These are phyloP conservation scores for Fusarium citri DNA, from an alignment of 2,329 filamentous ascomycete genomes.

Conservation along the genomic window DNA sequence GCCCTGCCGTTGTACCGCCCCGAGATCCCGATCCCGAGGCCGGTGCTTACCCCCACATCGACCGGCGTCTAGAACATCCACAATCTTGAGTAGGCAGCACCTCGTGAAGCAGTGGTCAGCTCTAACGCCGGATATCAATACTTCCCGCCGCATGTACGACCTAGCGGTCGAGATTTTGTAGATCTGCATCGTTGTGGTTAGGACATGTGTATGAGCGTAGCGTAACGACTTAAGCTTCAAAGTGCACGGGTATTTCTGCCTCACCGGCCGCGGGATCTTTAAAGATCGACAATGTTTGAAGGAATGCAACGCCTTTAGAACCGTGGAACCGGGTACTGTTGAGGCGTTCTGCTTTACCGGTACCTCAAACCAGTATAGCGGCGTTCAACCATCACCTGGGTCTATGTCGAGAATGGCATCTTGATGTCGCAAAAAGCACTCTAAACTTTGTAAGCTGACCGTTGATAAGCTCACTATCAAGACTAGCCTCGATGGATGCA, in stretches of 20 bases:
- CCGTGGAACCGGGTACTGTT: neutral
- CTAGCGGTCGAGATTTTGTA: neutral
- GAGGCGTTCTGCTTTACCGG: constrained; percentile 7
- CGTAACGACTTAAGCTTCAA: neutral
- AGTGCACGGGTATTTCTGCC: neutral
- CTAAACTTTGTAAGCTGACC: neutral
- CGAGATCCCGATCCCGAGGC: constrained; percentile 3
- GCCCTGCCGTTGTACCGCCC: constrained; percentile 31
- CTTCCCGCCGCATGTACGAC: neutral
- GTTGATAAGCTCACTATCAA: neutral
- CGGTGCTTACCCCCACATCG: constrained; percentile 4
- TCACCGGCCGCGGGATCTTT: neutral
- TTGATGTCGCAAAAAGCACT: neutral
- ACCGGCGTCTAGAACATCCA: constrained; percentile 6
- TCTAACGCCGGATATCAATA: neutral
- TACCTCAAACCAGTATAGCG: neutral
- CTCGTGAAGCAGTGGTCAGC: neutral
- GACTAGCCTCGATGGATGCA: neutral
- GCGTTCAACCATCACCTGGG: neutral
- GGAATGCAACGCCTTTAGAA: constrained; percentile 9
- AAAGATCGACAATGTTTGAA: neutral
- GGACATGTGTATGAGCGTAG: neutral
- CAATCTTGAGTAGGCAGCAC: neutral
- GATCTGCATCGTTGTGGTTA: neutral
- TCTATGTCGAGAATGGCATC: neutral